phyloP scores from a whole-genome alignment of 768 basidiomycete species.

The Tylopilus felleus region DNA sequence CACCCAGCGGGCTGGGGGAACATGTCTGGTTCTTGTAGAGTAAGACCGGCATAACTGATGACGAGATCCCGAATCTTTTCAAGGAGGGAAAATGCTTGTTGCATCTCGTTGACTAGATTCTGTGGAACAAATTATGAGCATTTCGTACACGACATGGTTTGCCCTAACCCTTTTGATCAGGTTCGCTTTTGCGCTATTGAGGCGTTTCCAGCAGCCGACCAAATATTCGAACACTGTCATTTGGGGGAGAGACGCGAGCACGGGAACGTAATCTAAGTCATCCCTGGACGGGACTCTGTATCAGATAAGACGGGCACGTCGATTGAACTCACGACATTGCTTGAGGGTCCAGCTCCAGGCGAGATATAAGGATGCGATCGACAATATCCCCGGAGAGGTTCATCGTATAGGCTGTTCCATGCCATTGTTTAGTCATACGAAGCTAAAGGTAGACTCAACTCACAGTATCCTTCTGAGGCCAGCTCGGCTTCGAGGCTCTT shows the following conservation, averaged over 20 bases:
- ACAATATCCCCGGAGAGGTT: constrained; percentile 55
- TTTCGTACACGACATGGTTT: constrained; percentile 17
- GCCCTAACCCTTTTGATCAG: constrained; percentile 60
- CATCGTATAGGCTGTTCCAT: constrained; percentile 33
- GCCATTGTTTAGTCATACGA: neutral
- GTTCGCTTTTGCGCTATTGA: constrained; percentile 51
- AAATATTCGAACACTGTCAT: constrained; percentile 90
- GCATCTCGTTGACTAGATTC: constrained; percentile 52
- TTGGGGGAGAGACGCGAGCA: constrained; percentile 76
- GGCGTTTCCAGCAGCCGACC: constrained; percentile 88
- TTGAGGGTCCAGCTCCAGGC: constrained; percentile 77
- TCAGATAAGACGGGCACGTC: neutral
- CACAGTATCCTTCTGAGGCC: constrained; percentile 52
- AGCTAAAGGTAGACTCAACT: neutral
- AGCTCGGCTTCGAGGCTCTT: constrained; percentile 72
- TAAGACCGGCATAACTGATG: constrained; percentile 86
- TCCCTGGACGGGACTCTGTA: constrained; percentile 40
- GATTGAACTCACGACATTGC: constrained; percentile 57
- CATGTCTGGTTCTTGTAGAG: constrained; percentile 89
- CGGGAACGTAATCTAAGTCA: constrained; percentile 70
- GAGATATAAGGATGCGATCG: constrained; percentile 79
- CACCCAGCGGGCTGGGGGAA: constrained; percentile 86
- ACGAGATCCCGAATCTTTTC: constrained; percentile 80
- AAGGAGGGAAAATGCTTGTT: constrained; percentile 57
- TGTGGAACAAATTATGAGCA: constrained; percentile 39